These are phyloP conservation scores for Neodidymelliopsis sp. DNA, from an alignment of 2,329 filamentous ascomycete species.

Conservation along the genomic window DNA sequence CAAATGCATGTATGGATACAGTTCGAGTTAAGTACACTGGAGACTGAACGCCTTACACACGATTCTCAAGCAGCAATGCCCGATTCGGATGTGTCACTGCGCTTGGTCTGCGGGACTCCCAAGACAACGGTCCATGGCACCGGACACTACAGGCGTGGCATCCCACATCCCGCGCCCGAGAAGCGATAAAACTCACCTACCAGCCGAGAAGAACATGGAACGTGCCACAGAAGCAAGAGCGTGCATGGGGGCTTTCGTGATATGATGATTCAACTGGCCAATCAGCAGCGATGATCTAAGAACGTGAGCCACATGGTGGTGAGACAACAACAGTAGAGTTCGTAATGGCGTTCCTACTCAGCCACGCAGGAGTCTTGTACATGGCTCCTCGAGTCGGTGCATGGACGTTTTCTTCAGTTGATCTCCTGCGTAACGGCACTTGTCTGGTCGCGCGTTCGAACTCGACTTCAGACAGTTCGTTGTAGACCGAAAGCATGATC, in stretches of 20 bases:
- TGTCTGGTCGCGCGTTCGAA: conserved; percentile 1
- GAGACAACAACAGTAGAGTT: conserved; percentile 18
- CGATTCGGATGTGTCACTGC: background rate
- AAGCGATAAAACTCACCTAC: background rate
- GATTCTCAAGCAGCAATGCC: background rate
- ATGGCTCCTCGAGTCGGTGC: conserved; percentile 11
- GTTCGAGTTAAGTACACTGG: background rate
- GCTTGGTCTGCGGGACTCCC: conserved; percentile 4
- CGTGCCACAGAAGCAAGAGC: conserved; percentile 18
- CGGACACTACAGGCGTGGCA: conserved; percentile 19
- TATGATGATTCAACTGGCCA: conserved; percentile 12
- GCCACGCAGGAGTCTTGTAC: conserved; percentile 18
- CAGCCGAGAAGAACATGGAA: conserved; percentile 14
- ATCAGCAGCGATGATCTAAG: conserved; percentile 25
- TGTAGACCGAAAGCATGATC: background rate
- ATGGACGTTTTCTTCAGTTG: conserved; percentile 21
- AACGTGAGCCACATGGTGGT: conserved; percentile 30
- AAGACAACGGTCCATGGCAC: conserved; percentile 26
- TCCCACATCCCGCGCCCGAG: conserved; percentile 2
- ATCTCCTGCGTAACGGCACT: conserved; percentile 19
- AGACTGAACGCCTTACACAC: background rate
- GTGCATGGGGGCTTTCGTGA: conserved; percentile 21
- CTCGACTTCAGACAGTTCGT: background rate
- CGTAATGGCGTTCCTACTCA: conserved; percentile 26
- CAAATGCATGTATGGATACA: too few species aligned